phyloP scores from a whole-genome alignment of 2,329 filamentous ascomycete genomes.

The Fusarium haematococcum region DNA sequence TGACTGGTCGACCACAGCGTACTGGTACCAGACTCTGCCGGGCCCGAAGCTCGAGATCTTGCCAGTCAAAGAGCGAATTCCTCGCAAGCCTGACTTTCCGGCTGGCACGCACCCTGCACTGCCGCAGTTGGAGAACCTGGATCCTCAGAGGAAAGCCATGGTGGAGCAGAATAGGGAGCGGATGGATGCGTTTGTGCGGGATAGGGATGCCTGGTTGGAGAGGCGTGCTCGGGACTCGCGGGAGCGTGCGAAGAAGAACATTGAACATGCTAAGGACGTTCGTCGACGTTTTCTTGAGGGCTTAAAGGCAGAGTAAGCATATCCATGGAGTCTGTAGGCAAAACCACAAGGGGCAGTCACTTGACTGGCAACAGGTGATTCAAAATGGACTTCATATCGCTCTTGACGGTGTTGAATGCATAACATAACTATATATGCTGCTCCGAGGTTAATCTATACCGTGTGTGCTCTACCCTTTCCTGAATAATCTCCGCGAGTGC shows the following conservation, averaged over 20 bases:
- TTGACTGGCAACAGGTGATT: neutral
- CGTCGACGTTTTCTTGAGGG: constrained; percentile 9
- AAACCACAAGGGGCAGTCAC: neutral
- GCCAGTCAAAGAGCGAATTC: constrained; percentile 40
- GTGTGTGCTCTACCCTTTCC: neutral
- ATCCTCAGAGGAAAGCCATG: constrained; percentile 10
- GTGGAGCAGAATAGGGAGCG: constrained; percentile 33
- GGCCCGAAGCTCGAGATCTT: constrained; percentile 46
- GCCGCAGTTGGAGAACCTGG: constrained; percentile 10
- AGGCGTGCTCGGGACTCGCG: constrained; percentile 34
- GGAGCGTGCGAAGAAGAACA: constrained; percentile 27
- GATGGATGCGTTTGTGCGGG: constrained; percentile 38
- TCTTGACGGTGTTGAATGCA: neutral
- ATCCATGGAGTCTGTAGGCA: neutral
- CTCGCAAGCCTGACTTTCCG: constrained; percentile 32
- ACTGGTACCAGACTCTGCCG: constrained; percentile 50
- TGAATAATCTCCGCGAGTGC: neutral
- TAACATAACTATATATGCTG: neutral
- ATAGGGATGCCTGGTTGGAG: constrained; percentile 41
- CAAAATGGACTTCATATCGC: neutral
- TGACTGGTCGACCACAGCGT: constrained; percentile 49
- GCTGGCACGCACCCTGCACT: constrained; percentile 15
- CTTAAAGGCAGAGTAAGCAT: neutral
- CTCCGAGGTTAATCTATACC: neutral
- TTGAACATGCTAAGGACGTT: constrained; percentile 14